Conservation (phyloP, 75 land plant species). For the Cunninghamia lanceolata region DNA sequence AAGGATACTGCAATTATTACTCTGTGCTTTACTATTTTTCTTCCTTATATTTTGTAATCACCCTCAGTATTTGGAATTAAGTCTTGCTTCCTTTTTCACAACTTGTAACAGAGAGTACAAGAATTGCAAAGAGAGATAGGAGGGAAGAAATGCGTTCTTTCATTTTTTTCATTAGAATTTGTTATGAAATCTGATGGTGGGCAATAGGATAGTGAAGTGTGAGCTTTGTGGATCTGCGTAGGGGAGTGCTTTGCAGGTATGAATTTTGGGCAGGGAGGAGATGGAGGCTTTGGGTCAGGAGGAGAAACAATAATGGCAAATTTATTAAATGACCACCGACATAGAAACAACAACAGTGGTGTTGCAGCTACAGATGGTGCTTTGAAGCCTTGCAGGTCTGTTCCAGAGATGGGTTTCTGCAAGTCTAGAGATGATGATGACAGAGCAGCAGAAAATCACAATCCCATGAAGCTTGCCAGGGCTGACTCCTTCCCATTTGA, state of each 20-base stretch:
- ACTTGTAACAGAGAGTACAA: neutral
- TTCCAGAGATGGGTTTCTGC: constrained; percentile 25
- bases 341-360: neutral
- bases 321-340: constrained; percentile 5
- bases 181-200: constrained; percentile 10
- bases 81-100: neutral
- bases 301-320: neutral
- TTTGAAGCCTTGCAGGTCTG: constrained; percentile 18
- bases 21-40: constrained; percentile 11
- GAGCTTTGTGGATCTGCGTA: neutral
- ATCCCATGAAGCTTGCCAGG: too few species aligned
- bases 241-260: constrained; percentile 1
- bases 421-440: constrained; percentile 16
- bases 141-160: neutral
- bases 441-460: constrained; percentile 4
- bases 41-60: constrained; percentile 7
- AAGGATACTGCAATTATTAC: constrained; percentile 12
- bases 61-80: neutral
- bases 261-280: constrained; percentile 5
- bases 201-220: neutral
- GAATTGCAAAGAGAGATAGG: neutral
- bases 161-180: neutral
- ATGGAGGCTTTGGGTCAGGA: neutral
- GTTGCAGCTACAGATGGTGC: neutral
- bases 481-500: too few species aligned